These are phyloP conservation scores for Boletus pseudopeckii DNA, from an alignment of 768 basidiomycete genomes.

Conservation along the genomic window DNA sequence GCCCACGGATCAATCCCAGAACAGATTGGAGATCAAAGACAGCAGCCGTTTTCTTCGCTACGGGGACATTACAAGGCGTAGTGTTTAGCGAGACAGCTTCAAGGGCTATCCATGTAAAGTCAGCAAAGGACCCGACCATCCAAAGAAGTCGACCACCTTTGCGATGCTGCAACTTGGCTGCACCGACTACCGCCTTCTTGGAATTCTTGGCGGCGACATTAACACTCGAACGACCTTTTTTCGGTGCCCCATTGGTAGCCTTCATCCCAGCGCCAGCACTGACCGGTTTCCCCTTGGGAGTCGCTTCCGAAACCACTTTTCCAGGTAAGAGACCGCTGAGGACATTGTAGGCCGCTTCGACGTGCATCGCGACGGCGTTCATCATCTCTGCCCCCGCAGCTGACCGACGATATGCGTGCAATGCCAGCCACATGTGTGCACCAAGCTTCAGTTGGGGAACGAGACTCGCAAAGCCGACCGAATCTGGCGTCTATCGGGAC, in stretches of 20 bases:
- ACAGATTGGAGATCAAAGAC: slow-evolving; percentile 33
- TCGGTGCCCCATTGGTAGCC: slow-evolving; percentile 10
- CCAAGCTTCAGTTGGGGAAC: slow-evolving; percentile 49
- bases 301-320: slow-evolving; percentile 11
- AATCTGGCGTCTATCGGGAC: slow-evolving; percentile 25
- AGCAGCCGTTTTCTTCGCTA: background rate
- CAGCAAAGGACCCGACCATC: background rate
- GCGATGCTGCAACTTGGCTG: slow-evolving; percentile 45
- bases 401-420: slow-evolving; percentile 62
- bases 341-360: slow-evolving; percentile 49
- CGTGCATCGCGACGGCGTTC: slow-evolving; percentile 45
- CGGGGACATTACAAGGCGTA: background rate
- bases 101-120: slow-evolving; percentile 5
- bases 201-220: background rate
- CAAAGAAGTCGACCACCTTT: slow-evolving; percentile 30
- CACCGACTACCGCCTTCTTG: slow-evolving; percentile 20
- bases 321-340: slow-evolving; percentile 39
- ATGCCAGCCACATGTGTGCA: slow-evolving; percentile 63
- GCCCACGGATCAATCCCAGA: slow-evolving; percentile 53
- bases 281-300: slow-evolving; percentile 22
- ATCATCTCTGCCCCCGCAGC: slow-evolving; percentile 40
- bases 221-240: slow-evolving; percentile 37
- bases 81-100: slow-evolving; percentile 18
- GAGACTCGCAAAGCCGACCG: slow-evolving; percentile 30
- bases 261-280: slow-evolving; percentile 18